Conservation (phyloP, 306 rosid species). For the Luffa acutangula region DNA sequence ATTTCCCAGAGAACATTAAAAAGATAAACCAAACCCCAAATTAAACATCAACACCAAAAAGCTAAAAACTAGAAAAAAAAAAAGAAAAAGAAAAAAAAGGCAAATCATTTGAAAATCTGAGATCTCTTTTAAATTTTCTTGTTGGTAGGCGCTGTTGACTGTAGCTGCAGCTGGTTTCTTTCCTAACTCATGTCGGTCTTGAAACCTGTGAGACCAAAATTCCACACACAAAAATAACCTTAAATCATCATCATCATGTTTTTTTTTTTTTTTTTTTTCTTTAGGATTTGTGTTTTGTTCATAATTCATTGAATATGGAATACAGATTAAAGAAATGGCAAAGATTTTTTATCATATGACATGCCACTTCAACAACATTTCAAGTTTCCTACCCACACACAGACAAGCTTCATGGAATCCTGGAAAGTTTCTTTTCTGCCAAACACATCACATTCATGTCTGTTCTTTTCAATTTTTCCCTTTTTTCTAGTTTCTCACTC, state of each 20-base stretch:
- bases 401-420: constrained; percentile 8
- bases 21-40: not conserved
- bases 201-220: constrained; percentile 11
- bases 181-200: constrained; percentile 11
- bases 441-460: not conserved
- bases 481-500: not conserved
- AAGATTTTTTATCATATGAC: not conserved
- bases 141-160: constrained; percentile 4
- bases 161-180: not conserved
- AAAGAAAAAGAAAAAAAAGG: not conserved
- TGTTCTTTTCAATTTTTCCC: not conserved
- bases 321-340: not conserved
- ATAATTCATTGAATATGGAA: not conserved
- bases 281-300: not conserved
- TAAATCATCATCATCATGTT: not conserved
- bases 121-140: not conserved
- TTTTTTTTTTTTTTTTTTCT: not conserved
- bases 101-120: not conserved
- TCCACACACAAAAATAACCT: not conserved
- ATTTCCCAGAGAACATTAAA: constrained; percentile 5
- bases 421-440: not conserved
- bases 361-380: not conserved
- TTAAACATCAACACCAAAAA: not conserved
- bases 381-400: not conserved
- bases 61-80: not conserved